These are phyloP conservation scores for Maudiozyma saulgeensis DNA, from an alignment of 805 yeast genomes.

Conservation along the genomic window DNA sequence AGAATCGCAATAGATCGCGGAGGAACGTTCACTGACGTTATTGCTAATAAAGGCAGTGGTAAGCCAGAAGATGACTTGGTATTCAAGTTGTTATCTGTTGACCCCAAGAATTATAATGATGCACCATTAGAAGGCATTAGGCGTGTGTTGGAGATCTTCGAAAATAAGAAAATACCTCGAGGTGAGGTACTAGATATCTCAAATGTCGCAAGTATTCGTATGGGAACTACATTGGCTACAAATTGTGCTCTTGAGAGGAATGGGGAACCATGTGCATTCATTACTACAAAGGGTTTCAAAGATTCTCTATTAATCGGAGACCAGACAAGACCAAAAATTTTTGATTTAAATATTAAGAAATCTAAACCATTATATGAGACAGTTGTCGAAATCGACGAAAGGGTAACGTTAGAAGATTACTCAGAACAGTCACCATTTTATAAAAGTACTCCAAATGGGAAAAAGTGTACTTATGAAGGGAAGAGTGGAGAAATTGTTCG, in stretches of 20 bases:
- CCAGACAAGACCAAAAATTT: slow-evolving; percentile 84
- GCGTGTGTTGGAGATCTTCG: slow-evolving; percentile 55
- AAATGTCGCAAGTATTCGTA: slow-evolving; percentile 56
- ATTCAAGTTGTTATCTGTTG: slow-evolving; percentile 77
- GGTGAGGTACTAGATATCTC: slow-evolving; percentile 52
- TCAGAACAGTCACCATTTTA: slow-evolving; percentile 54
- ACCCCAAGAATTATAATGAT: slow-evolving; percentile 77
- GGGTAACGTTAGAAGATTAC: slow-evolving; percentile 76
- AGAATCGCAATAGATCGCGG: slow-evolving; percentile 54
- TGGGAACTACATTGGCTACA: slow-evolving; percentile 96
- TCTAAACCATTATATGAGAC: slow-evolving; percentile 62
- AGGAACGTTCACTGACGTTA: slow-evolving; percentile 84
- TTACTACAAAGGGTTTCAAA: slow-evolving; percentile 82
- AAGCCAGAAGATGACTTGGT: slow-evolving; percentile 49
- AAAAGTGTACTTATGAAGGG: slow-evolving; percentile 39
- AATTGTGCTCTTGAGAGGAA: slow-evolving; percentile 88
- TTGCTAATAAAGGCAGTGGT: slow-evolving; percentile 40
- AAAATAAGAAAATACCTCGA: slow-evolving; percentile 47
- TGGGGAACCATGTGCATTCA: slow-evolving; percentile 78
- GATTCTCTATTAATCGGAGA: slow-evolving; percentile 81
- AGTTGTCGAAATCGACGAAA: slow-evolving; percentile 80
- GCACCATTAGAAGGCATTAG: slow-evolving; percentile 92
- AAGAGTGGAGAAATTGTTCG: slow-evolving; percentile 60
- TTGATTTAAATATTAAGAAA: slow-evolving; percentile 67
- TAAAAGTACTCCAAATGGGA: slow-evolving; percentile 18